Evolutionary conservation across 1,284 basidiomycete species (phyloP).

Genomic region (Quambalaria eucalypti): DNA sequence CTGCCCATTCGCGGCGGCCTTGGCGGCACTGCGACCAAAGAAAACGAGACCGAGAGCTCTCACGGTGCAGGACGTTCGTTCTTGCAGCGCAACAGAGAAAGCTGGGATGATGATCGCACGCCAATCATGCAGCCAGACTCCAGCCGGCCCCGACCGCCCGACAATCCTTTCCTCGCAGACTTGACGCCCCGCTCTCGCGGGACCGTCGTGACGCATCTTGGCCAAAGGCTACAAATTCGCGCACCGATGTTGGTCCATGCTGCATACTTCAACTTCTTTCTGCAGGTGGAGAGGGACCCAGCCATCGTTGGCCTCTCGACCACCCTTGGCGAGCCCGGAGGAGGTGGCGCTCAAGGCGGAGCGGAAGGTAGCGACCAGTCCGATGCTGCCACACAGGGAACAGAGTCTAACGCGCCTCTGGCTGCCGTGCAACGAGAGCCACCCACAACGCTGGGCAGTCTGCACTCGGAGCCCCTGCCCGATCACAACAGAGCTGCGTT

Average conservation of each 20-base stretch:
- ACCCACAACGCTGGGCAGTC: not conserved
- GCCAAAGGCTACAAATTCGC: constrained; percentile 31
- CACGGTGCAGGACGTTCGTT: too few relatives aligned
- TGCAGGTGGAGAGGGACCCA: constrained; percentile 47
- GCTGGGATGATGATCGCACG: not conserved
- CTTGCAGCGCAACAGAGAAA: not conserved
- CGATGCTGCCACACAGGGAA: not conserved
- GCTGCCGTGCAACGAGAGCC: too few relatives aligned
- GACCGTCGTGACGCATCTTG: constrained; percentile 48
- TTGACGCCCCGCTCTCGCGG: constrained; percentile 46
- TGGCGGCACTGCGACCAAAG: too few relatives aligned
- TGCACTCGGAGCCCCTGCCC: not conserved
- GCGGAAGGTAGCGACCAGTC: not conserved
- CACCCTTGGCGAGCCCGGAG: not conserved
- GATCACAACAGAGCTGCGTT: too few relatives aligned
- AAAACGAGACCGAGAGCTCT: too few relatives aligned
- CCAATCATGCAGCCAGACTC: constrained; percentile 5
- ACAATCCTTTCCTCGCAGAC: constrained; percentile 49
- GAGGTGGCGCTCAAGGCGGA: not conserved
- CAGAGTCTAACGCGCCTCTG: not conserved
- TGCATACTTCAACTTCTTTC: constrained; percentile 47
- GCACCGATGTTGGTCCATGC: constrained; percentile 44
- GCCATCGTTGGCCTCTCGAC: constrained; percentile 15
- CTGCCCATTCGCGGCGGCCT: constrained; percentile 7
- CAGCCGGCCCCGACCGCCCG: constrained; percentile 9